Percentiles rank a stretch among this genome's conserved stretches.
Conservation (phyloP, 192 early-diverging fungal species). For the Backusella liffmaniae region DNA sequence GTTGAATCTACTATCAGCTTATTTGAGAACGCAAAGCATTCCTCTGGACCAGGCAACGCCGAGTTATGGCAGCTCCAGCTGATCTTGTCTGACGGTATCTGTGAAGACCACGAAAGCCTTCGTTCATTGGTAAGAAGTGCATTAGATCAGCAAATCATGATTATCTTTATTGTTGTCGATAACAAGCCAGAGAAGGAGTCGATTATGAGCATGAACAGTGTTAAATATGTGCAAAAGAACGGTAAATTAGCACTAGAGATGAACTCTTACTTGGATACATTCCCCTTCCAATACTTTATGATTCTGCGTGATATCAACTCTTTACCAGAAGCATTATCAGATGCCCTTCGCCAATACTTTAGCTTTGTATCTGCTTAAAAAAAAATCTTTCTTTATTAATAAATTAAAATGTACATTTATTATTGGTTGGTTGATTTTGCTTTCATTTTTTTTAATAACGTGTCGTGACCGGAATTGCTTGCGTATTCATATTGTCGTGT, state of each 20-base stretch:
- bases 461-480: constrained; percentile 4
- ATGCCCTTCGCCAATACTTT: constrained; percentile 97
- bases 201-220: constrained; percentile 88
- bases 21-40: constrained; percentile 69
- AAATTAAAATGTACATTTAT: background rate
- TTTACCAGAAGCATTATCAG: constrained; percentile 85
- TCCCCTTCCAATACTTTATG: constrained; percentile 98
- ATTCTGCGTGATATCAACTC: constrained; percentile 85
- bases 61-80: constrained; percentile 97
- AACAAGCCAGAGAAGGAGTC: constrained; percentile 78
- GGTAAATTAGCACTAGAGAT: constrained; percentile 69
- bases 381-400: background rate
- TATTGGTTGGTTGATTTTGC: background rate
- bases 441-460: background rate
- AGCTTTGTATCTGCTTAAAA: constrained; percentile 62
- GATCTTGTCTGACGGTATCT: constrained; percentile 95
- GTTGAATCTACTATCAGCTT: constrained; percentile 83
- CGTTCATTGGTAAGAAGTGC: constrained; percentile 81
- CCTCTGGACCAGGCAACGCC: constrained; percentile 38
- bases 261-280: constrained; percentile 88
- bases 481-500: background rate
- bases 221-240: constrained; percentile 68
- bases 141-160: constrained; percentile 85
- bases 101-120: constrained; percentile 89
- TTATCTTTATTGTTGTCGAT: constrained; percentile 96